Base-by-base conservation (phyloP, 495 filamentous ascomycete species). In the Talaromyces nanjingensis region DNA sequence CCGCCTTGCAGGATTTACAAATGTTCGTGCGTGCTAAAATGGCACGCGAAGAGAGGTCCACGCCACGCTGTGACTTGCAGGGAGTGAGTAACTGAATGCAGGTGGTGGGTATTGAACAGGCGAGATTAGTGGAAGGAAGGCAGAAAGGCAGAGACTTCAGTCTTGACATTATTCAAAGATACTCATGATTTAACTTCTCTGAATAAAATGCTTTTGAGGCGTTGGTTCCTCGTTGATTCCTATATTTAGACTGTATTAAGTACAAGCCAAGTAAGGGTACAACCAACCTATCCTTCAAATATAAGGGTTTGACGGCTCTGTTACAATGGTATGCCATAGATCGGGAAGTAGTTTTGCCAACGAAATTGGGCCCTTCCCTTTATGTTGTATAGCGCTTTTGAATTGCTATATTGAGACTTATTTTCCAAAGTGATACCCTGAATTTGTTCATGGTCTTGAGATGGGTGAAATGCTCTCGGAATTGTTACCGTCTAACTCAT, bases 11-110 rank as follows among this genome's bases (percentile, higher is more conserved):
- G 54, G 54, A 57, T 57, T 57, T 57, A 57, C 54, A 57, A 57
- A 57, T 57, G 54, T 57, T 57, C 24, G 54, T 57, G 54, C 54
- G 54, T 57, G 54, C 54, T 57, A 57, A 57, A 57, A 57, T 57
- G 54, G 54, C 54, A 57, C 24, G 18, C 24, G 24, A 57, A 29
- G 54, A 57, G 24, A 57, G 29, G 54, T 29, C 54, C 54, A 57
- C 54, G 54, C 54, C 54, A 57, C 54, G 18, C 54, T 29, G 54
- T 57, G 54, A 57, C 54, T 57, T 57, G 54, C 54, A 57, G 24
- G 54, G 54, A 57, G 54, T 57, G 49, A 54, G 49, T 54, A 54
- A 18, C 49, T 54, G 49, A 54, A 54, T 54, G 49, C 49, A 54
- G 20, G 49, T 54, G 49, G 49, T 54, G 49, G 49, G 49, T 54